Conservation (phyloP, 2,329 filamentous ascomycete genomes). For the Ceratocystis lukuohia region DNA sequence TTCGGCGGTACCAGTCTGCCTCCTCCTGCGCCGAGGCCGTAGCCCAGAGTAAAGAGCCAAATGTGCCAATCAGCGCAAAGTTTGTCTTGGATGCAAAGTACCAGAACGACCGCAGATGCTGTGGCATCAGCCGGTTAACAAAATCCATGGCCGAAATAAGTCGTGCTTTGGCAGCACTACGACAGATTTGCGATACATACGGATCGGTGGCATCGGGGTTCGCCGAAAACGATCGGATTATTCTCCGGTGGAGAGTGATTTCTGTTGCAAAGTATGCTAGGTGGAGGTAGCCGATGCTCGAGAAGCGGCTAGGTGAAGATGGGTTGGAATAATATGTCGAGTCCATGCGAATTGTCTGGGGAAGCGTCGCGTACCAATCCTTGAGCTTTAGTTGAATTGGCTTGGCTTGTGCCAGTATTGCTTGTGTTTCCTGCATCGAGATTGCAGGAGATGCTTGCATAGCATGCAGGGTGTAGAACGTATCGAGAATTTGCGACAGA, state of each 20-base stretch:
- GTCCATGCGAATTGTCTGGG: slow-evolving; percentile 52
- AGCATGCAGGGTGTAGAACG: slow-evolving; percentile 69
- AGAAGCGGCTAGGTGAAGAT: slow-evolving; percentile 32
- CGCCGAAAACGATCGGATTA: slow-evolving; percentile 61
- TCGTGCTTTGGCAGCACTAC: slow-evolving; percentile 82
- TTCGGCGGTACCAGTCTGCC: slow-evolving; percentile 77
- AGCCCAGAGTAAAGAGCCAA: slow-evolving; percentile 78
- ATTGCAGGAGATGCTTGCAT: slow-evolving; percentile 54
- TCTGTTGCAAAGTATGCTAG: slow-evolving; percentile 88
- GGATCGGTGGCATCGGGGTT: slow-evolving; percentile 43
- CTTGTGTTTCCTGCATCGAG: slow-evolving; percentile 54
- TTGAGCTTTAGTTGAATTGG: slow-evolving; percentile 72
- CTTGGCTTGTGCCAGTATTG: slow-evolving; percentile 63
- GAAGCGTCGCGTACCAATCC: slow-evolving; percentile 66
- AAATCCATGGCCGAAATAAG: slow-evolving; percentile 96
- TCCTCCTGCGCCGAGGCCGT: slow-evolving; percentile 80
- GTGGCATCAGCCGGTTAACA: slow-evolving; percentile 77
- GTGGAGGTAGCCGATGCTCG: slow-evolving; percentile 65
- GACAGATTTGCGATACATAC: slow-evolving; percentile 83
- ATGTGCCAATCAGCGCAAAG: slow-evolving; percentile 89
- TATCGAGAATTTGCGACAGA: slow-evolving; percentile 66
- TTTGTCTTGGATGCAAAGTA: slow-evolving; percentile 79
- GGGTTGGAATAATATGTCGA: slow-evolving; percentile 22
- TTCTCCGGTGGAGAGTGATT: slow-evolving; percentile 82
- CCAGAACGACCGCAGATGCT: slow-evolving; percentile 86